Percentiles rank a stretch among this genome's conserved stretches.
Evolutionary conservation across 129 eudicot species (phyloP).

Genomic region (Helichrysum umbraculigerum): DNA sequence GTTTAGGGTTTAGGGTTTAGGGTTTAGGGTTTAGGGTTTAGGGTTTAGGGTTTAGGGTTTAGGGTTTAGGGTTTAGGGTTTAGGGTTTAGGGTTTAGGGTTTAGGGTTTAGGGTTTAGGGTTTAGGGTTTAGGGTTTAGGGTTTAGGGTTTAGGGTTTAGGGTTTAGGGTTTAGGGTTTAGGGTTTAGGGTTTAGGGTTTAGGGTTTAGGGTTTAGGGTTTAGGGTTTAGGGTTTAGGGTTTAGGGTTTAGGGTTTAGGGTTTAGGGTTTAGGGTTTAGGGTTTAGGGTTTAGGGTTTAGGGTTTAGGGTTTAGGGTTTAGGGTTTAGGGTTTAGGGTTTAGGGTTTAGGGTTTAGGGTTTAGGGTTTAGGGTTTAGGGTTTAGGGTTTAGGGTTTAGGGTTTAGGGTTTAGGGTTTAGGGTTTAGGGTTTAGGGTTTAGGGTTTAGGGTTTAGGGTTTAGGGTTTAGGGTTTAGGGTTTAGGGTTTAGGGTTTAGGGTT

Average conservation of each 20-base stretch:
- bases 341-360: background rate
- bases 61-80: slow-evolving; percentile 22
- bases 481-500: slow-evolving; percentile 11
- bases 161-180: slow-evolving; percentile 18
- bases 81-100: slow-evolving; percentile 23
- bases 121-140: slow-evolving; percentile 20
- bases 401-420: slow-evolving; percentile 16
- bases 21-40: slow-evolving; percentile 13
- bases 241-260: slow-evolving; percentile 7
- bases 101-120: slow-evolving; percentile 13
- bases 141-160: slow-evolving; percentile 14
- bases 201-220: slow-evolving; percentile 4
- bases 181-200: slow-evolving; percentile 1
- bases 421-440: slow-evolving; percentile 7
- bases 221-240: background rate
- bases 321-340: slow-evolving; percentile 1
- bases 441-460: slow-evolving; percentile 8
- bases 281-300: slow-evolving; percentile 12
- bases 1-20: slow-evolving; percentile 19
- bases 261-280: slow-evolving; percentile 13
- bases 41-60: slow-evolving; percentile 17
- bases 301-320: slow-evolving; percentile 19
- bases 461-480: slow-evolving; percentile 16
- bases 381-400: slow-evolving; percentile 15
- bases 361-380: slow-evolving; percentile 21